phyloP scores from a whole-genome alignment of 257 asterid genomes.

The Asclepias syriaca region DNA sequence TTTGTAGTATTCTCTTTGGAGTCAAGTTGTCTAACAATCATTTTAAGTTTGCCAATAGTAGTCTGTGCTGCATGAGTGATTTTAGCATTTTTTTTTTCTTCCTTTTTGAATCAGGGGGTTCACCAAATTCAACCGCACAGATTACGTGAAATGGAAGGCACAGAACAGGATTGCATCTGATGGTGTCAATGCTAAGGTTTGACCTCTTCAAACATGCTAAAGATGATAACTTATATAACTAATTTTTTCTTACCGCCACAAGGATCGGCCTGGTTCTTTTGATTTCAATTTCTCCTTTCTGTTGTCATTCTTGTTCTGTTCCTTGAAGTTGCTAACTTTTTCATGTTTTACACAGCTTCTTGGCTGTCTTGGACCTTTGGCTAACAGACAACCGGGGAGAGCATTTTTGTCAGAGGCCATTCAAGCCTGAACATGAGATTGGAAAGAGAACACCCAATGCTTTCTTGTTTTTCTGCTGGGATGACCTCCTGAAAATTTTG shows the following conservation, averaged over 20 bases:
- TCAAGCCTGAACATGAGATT: neutral
- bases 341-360: constrained; percentile 12
- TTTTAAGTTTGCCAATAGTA: neutral
- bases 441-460: neutral
- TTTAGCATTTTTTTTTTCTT: neutral
- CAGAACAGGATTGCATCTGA: constrained; percentile 15
- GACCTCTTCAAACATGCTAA: neutral
- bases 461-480: neutral
- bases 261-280: neutral
- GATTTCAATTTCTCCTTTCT: neutral
- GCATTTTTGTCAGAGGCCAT: neutral
- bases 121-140: constrained; percentile 18
- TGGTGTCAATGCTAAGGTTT: constrained; percentile 25
- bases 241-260: neutral
- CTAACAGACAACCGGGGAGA: constrained; percentile 1
- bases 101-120: constrained; percentile 14
- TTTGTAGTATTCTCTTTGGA: neutral
- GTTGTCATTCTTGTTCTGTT: neutral
- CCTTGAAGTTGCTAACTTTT: neutral
- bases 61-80: neutral
- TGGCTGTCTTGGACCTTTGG: constrained; percentile 10
- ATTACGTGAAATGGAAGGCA: constrained; percentile 18
- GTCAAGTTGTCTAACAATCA: neutral
- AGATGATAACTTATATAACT: neutral
- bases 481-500: neutral